phyloP scores from a whole-genome alignment of 2,329 filamentous ascomycete species.

The Alternaria sp. region DNA sequence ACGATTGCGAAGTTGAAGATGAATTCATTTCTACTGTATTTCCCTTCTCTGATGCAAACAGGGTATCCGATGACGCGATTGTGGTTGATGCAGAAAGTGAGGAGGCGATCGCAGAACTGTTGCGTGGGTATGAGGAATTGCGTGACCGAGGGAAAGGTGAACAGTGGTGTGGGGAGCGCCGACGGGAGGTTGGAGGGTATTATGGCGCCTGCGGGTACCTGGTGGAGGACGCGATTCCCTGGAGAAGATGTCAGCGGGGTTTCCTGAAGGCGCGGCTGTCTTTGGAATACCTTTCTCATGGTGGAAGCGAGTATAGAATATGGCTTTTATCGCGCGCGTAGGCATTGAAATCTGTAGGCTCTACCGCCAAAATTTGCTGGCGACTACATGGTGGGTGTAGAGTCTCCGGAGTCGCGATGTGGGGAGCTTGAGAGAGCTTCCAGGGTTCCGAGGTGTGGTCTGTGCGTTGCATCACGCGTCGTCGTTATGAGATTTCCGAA shows the following conservation, averaged over 20 bases:
- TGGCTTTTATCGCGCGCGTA: constrained; percentile 61
- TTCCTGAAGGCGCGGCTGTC: neutral
- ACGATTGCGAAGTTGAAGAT: constrained; percentile 98
- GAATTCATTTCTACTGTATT: constrained; percentile 92
- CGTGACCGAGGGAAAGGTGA: constrained; percentile 85
- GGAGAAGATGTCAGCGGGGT: constrained; percentile 7
- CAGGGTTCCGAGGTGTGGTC: constrained; percentile 4
- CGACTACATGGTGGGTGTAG: constrained; percentile 26
- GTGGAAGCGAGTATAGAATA: constrained; percentile 72
- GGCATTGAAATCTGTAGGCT: constrained; percentile 33
- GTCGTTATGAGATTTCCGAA: neutral
- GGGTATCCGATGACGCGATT: constrained; percentile 87
- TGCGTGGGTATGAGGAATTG: constrained; percentile 95
- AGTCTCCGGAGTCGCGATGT: constrained; percentile 3
- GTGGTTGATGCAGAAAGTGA: constrained; percentile 76
- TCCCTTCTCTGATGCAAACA: constrained; percentile 77
- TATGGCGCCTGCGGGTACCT: constrained; percentile 68
- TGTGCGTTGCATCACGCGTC: neutral
- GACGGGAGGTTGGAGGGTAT: constrained; percentile 48
- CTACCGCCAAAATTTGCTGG: neutral
- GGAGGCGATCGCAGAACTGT: constrained; percentile 90
- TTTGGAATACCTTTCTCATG: constrained; percentile 53
- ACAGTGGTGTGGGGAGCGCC: constrained; percentile 65
- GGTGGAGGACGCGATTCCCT: constrained; percentile 69
- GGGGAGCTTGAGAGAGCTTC: constrained; percentile 5